Conservation (phyloP, 768 basidiomycete genomes). For the Mycena galericulata region DNA sequence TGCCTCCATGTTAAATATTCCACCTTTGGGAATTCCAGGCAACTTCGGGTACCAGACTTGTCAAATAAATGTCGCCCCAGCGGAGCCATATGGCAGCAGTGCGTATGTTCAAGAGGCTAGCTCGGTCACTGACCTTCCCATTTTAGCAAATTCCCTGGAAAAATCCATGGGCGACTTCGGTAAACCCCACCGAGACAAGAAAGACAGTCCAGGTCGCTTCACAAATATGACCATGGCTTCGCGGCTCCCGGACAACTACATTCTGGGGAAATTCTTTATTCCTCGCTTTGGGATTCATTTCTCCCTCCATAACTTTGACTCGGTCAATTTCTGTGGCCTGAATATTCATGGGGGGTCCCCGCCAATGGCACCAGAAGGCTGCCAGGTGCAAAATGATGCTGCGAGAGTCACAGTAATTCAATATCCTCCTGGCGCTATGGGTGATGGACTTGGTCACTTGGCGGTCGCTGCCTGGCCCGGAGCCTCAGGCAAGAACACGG, state of each 20-base stretch:
- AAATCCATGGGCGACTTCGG: not conserved
- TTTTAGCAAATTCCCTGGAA: not conserved
- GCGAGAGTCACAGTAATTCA: not conserved
- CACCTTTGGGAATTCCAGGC: not conserved
- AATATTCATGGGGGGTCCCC: constrained; percentile 9
- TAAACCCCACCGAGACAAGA: not conserved
- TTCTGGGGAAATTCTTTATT: constrained; percentile 5
- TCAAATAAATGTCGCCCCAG: constrained; percentile 4
- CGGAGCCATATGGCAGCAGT: constrained; percentile 1
- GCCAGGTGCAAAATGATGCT: not conserved
- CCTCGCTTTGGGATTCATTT: not conserved
- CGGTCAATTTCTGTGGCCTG: constrained; percentile 11
- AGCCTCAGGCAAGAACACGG: not conserved
- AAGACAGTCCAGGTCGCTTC: constrained; percentile 5
- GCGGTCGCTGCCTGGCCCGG: not conserved
- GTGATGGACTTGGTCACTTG: not conserved
- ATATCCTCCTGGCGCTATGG: not conserved
- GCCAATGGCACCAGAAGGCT: not conserved
- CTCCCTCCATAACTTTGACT: constrained; percentile 11
- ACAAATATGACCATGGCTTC: constrained; percentile 11
- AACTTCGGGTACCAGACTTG: not conserved
- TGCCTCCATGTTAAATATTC: constrained; percentile 8
- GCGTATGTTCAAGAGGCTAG: not conserved
- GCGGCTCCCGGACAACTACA: not conserved
- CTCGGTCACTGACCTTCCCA: not conserved